Conservation (phyloP, 805 yeast species). For the Maudiozyma pseudohumilis region DNA sequence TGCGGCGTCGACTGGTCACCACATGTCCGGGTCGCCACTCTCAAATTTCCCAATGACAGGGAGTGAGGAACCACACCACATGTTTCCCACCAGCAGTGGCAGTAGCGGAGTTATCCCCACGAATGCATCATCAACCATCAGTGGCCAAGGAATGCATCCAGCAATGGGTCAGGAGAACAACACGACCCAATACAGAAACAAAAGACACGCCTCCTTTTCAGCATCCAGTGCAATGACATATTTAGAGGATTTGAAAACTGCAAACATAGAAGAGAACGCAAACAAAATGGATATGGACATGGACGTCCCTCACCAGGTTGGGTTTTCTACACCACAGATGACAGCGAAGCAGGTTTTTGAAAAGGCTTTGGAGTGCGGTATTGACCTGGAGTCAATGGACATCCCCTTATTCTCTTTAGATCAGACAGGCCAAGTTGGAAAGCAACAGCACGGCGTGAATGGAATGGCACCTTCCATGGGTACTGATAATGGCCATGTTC, state of each 20-base stretch:
- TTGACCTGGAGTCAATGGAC: conserved; percentile 19
- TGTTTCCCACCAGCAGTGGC: neutral
- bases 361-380: conserved; percentile 23
- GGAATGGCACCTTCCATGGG: no score
- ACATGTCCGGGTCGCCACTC: neutral
- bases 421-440: neutral
- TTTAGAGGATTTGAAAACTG: conserved; percentile 8
- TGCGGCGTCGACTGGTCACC: neutral
- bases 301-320: conserved; percentile 53
- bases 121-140: no score
- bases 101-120: neutral
- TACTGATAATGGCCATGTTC: neutral
- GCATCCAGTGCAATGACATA: conserved; percentile 34
- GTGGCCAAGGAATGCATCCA: no score
- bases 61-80: no score
- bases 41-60: neutral
- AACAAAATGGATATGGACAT: conserved; percentile 6
- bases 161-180: neutral
- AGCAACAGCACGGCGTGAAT: neutral
- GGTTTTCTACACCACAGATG: conserved; percentile 74
- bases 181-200: conserved; percentile 15
- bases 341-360: conserved; percentile 38
- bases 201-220: conserved; percentile 37
- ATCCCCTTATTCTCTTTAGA: conserved; percentile 19
- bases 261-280: neutral